Evolutionary conservation across 768 basidiomycete species (phyloP), one percentile per base, ranked within the genome.

Genomic region (Sporobolomyces phaffii): DNA sequence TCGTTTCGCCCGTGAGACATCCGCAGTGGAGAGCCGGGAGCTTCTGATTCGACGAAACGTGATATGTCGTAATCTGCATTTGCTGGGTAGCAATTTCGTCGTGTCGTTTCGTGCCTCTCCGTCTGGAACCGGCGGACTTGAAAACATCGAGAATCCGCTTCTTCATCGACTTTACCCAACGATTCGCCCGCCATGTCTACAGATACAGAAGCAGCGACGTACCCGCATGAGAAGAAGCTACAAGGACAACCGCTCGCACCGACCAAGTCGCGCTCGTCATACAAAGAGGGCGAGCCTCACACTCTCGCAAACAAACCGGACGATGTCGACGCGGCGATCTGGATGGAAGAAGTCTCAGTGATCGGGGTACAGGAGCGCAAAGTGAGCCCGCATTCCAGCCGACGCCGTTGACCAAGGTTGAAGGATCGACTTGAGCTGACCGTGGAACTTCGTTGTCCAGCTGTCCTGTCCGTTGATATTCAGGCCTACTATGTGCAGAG

Each of bases 361-460:
- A 26, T 57, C 9, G 66, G 66, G 3, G 58, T 68, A 43, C 50
- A 68, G 36, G 66, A 68, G 50, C 60, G 66, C 49, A 68, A 68
- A 50, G 66, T 68, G 36, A 26, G 53, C n/a, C 33, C n/a, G n/a
- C n/a, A n/a, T n/a, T n/a, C n/a, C n/a, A n/a, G n/a, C n/a, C n/a
- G n/a, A n/a, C n/a, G n/a, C n/a, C n/a, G n/a, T n/a, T n/a, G n/a
- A n/a, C n/a, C n/a, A n/a, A n/a, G n/a, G n/a, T n/a, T n/a, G n/a
- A n/a, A n/a, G n/a, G n/a, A n/a, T n/a, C n/a, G n/a, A 20, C 13
- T 50, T 41, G 45, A 50, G 36, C 59, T 66, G 59, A 56, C 58
- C 53, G 9, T 2, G n/a, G n/a, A n/a, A n/a, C 11, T 2, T 34
- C 29, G 54, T 20, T 56, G 26, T 24, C 11, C 45, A 66, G 65